Percentiles rank a stretch among this genome's conserved stretches.
Conservation (phyloP, 345 rosid genomes). For the Salix brachista region DNA sequence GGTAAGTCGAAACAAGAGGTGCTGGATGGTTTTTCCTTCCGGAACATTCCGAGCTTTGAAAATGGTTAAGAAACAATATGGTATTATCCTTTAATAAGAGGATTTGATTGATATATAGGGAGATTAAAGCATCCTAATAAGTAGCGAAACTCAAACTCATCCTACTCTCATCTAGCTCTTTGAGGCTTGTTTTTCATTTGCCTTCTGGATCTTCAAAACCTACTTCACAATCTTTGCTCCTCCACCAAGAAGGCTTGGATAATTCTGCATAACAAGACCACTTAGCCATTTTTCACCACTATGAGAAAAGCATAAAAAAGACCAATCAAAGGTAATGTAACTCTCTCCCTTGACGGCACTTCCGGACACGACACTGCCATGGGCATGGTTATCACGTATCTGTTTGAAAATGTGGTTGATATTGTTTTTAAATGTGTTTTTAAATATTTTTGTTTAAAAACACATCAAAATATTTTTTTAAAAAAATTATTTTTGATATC, state of each 20-base stretch:
- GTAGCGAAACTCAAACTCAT: background rate
- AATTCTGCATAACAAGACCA: slow-evolving; percentile 3
- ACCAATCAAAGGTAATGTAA: background rate
- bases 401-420: fast-evolving
- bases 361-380: slow-evolving; percentile 28
- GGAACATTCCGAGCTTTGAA: too few relatives aligned
- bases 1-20: too few relatives aligned
- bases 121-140: background rate
- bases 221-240: slow-evolving; percentile 31
- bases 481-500: too few relatives aligned
- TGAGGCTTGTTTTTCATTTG: slow-evolving; percentile 18
- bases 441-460: too few relatives aligned
- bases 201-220: slow-evolving; percentile 29
- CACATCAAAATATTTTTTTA: too few relatives aligned
- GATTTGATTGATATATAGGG: too few relatives aligned
- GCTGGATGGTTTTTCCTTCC: too few relatives aligned
- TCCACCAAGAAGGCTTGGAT: slow-evolving; percentile 26
- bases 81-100: too few relatives aligned
- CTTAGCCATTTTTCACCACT: background rate
- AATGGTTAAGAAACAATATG: too few relatives aligned
- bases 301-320: background rate
- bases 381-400: slow-evolving; percentile 19
- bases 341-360: slow-evolving; percentile 27
- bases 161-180: background rate
- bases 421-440: too few relatives aligned